Evolutionary conservation across 352 stramenopile species (phyloP).

Genomic region (Pythium plurisporium): DNA sequence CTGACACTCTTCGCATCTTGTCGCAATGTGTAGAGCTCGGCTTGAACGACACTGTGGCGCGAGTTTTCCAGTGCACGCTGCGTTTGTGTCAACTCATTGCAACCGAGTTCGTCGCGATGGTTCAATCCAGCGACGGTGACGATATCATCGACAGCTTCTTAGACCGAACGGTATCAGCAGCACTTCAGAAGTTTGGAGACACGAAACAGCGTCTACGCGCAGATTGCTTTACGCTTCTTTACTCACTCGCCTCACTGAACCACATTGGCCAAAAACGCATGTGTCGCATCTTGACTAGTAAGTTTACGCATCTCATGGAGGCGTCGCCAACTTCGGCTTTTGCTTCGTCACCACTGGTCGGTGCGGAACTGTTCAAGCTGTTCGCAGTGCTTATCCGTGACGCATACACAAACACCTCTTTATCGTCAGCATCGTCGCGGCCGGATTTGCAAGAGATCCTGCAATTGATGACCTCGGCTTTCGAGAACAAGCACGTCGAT

Average conservation of each 20-base stretch:
- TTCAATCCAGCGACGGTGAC: slow-evolving; percentile 28
- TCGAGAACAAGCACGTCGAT: slow-evolving; percentile 85
- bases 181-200: slow-evolving; percentile 73
- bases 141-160: slow-evolving; percentile 58
- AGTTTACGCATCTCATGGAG: slow-evolving; percentile 40
- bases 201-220: slow-evolving; percentile 68
- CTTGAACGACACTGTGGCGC: slow-evolving; percentile 68
- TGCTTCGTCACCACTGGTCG: slow-evolving; percentile 45
- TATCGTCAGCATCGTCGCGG: not conserved
- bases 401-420: slow-evolving; percentile 6
- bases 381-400: slow-evolving; percentile 54
- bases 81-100: slow-evolving; percentile 63
- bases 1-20: slow-evolving; percentile 54
- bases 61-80: slow-evolving; percentile 77
- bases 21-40: slow-evolving; percentile 58
- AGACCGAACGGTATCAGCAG: slow-evolving; percentile 47
- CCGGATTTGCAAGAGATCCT: slow-evolving; percentile 44
- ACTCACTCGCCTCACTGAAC: slow-evolving; percentile 48
- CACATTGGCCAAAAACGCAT: slow-evolving; percentile 62
- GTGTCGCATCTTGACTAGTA: slow-evolving; percentile 57
- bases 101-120: slow-evolving; percentile 63
- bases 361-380: slow-evolving; percentile 60
- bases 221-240: slow-evolving; percentile 67
- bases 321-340: slow-evolving; percentile 24
- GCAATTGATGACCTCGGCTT: slow-evolving; percentile 36